Conservation (phyloP, 2,329 filamentous ascomycete genomes). For the Aspergillus hiratsukae region DNA sequence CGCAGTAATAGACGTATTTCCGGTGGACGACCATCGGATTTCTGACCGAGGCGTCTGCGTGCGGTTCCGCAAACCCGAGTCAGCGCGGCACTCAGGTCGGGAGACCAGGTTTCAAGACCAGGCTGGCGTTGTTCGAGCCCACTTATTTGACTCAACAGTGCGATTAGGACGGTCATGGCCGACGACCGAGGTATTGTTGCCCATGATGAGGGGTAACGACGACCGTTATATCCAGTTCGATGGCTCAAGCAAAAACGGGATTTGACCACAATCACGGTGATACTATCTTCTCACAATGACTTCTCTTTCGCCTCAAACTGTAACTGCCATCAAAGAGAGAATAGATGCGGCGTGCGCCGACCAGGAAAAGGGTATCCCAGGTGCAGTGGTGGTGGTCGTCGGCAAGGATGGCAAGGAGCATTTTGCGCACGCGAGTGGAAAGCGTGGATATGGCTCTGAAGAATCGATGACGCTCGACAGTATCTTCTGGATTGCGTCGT, state of each 20-base stretch:
- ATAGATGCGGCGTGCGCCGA: slow-evolving; percentile 12
- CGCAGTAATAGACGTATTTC: neutral
- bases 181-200: neutral
- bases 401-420: slow-evolving; percentile 46
- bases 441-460: slow-evolving; percentile 37
- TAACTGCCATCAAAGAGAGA: neutral
- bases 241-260: neutral
- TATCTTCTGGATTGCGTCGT: slow-evolving; percentile 56
- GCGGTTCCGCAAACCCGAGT: neutral
- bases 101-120: too few relatives aligned
- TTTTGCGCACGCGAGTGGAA: slow-evolving; percentile 48
- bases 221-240: neutral
- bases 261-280: neutral
- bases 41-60: neutral
- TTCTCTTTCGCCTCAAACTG: neutral
- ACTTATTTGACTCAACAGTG: neutral
- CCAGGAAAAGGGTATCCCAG: slow-evolving; percentile 40
- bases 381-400: slow-evolving; percentile 45
- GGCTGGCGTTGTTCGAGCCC: too few relatives aligned
- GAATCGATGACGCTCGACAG: slow-evolving; percentile 58
- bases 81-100: neutral
- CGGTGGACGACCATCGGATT: neutral
- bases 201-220: neutral
- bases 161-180: neutral
- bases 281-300: neutral